Conservation (phyloP, 495 filamentous ascomycete species). For the Corynascus novoguineensis region DNA sequence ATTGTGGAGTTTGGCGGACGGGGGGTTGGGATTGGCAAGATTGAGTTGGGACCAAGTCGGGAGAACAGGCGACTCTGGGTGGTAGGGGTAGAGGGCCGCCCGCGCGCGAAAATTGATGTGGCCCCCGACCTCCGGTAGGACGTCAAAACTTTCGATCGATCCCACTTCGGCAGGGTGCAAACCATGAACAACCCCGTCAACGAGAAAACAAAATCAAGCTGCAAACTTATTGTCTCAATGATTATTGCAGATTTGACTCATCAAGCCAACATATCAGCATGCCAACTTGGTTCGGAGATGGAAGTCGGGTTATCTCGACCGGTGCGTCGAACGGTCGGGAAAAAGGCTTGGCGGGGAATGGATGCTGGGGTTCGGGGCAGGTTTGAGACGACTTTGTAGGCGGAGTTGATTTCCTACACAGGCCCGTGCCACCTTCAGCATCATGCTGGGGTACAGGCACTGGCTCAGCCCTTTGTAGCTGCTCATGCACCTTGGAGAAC, state of each 20-base stretch:
- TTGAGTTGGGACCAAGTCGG: constrained; percentile 5
- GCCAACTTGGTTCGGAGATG: background rate
- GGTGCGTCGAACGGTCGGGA: constrained; percentile 22
- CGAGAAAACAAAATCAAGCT: too few relatives aligned
- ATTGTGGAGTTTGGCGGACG: constrained; percentile 32
- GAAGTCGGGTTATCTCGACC: background rate
- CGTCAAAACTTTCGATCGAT: constrained; percentile 9
- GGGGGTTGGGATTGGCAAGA: constrained; percentile 29
- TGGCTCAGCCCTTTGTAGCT: too few relatives aligned
- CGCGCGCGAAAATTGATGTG: constrained; percentile 24
- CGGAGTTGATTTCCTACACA: background rate
- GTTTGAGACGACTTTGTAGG: background rate
- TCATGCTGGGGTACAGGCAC: too few relatives aligned
- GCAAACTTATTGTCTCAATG: background rate
- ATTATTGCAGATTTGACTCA: background rate
- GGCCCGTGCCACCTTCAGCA: background rate
- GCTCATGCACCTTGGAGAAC: too few relatives aligned
- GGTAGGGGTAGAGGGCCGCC: constrained; percentile 9
- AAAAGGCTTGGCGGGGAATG: background rate
- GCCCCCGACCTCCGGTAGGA: background rate
- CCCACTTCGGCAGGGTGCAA: background rate
- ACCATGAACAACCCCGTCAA: background rate
- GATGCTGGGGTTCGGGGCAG: constrained; percentile 6
- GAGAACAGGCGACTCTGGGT: constrained; percentile 12
- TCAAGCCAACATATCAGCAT: background rate